Base-by-base conservation (phyloP, 2,329 filamentous ascomycete species). In the Pseudofabraea citricarpa region DNA sequence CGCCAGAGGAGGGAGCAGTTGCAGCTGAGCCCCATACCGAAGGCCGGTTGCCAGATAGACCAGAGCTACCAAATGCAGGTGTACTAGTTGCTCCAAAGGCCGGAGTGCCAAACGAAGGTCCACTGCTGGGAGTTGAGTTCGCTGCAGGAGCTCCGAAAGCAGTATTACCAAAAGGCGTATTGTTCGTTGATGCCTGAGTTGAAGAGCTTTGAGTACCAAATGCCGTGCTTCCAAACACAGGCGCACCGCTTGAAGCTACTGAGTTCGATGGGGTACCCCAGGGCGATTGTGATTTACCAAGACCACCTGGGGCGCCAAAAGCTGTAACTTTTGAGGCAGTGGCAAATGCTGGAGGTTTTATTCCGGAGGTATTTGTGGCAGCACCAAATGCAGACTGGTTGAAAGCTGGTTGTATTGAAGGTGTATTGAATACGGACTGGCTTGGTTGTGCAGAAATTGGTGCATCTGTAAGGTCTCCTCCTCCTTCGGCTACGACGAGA, bases 11-110 rank as follows among this genome's bases (percentile, higher is more conserved):
- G 2, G 67, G 54, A 4, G 64, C 54, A 12, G 46, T 41, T 29
- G 47, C 55, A 27, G 48, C 64, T 16, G 68, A 56, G 4, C 67
- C 69, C 79, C 79, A 83, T 9, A 75, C 75, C 5, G 79, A 81
- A 2, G 66, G 52, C 48, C 71, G 73, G 36, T 66, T 52, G 2
- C 74, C 74, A 21, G 73, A 54, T 31, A 53, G 51, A 10, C 67
- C 65, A 6, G 72, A 67, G 13, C 36, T 37, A 8, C 52, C 48
- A 47, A 53, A 53, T 20, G 48, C 39, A 40, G 47, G 41, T 22
- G 35, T 21, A 36, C 36, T 33, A 18, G 43, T 23, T 40, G 32
- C 19, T 18, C 52, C 55, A 32, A 59, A 53, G 44, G 62, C 49
- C 36, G 56, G 36, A 27, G 51, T 38, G 7, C 51, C 52, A 36